phyloP scores from a whole-genome alignment of 2,329 filamentous ascomycete species.

The Achaetomium macrosporum region DNA sequence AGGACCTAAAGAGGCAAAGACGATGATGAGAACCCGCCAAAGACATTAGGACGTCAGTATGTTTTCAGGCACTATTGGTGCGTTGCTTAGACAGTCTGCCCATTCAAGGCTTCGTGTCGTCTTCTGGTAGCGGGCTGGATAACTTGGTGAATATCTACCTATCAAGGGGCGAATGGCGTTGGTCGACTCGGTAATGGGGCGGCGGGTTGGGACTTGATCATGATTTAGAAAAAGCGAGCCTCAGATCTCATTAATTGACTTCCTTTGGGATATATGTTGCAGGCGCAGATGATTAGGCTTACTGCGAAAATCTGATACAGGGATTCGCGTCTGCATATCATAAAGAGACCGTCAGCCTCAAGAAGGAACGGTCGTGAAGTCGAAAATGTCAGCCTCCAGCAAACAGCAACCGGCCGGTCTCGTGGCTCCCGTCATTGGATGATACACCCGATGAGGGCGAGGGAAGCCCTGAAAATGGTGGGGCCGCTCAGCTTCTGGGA shows the following conservation, averaged over 20 bases:
- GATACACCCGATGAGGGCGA: neutral
- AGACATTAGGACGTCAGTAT: neutral
- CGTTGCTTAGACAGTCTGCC: neutral
- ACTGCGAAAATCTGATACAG: too few relatives aligned
- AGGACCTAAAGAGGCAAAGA: slow-evolving; percentile 19
- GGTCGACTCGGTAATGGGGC: too few relatives aligned
- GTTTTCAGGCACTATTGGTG: neutral
- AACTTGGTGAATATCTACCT: neutral
- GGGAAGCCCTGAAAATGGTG: slow-evolving; percentile 2
- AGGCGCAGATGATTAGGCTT: too few relatives aligned
- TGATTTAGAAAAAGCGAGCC: neutral
- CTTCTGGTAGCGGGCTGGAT: too few relatives aligned
- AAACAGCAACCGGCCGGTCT: too few relatives aligned
- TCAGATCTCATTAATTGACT: too few relatives aligned
- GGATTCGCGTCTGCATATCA: too few relatives aligned
- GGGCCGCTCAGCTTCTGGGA: slow-evolving; percentile 10
- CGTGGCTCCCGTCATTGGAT: neutral
- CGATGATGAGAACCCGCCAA: slow-evolving; percentile 11
- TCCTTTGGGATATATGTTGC: too few relatives aligned
- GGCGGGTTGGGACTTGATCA: neutral
- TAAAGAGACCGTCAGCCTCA: too few relatives aligned
- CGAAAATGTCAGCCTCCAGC: too few relatives aligned
- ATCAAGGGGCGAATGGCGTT: neutral
- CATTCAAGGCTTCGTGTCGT: neutral
- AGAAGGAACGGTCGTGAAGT: too few relatives aligned